phyloP scores from a whole-genome alignment of 208 protist species.

The Leishmania aethiopica region DNA sequence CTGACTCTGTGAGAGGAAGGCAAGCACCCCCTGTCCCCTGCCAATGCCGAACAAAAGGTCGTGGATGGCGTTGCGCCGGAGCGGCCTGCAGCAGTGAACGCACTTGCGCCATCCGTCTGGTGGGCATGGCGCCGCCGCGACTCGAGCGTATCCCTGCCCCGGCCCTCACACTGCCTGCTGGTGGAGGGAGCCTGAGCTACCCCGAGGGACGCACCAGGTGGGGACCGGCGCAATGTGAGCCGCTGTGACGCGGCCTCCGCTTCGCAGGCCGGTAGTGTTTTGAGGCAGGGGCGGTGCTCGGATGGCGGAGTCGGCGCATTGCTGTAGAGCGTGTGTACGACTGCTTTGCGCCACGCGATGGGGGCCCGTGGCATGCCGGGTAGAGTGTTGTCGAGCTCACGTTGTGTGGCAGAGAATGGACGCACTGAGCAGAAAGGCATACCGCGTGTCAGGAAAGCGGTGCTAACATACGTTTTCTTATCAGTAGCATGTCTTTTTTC shows the following conservation, averaged over 20 bases:
- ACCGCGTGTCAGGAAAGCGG: background rate
- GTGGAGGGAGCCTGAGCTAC: background rate
- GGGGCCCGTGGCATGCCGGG: background rate
- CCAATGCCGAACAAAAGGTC: background rate
- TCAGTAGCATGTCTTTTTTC: conserved; percentile 27
- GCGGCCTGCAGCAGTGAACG: background rate
- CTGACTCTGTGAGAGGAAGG: background rate
- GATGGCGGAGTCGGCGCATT: background rate
- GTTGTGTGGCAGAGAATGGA: background rate
- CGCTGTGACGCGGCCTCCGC: background rate
- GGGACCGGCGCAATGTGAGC: no score
- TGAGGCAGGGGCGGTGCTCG: background rate
- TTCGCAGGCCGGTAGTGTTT: no score
- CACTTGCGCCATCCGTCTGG: background rate
- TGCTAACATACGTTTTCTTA: conserved; percentile 6
- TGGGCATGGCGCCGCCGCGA: background rate
- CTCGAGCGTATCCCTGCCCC: background rate
- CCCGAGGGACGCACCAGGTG: background rate
- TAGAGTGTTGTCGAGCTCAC: background rate
- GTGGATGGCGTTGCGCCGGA: background rate
- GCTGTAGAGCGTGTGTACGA: background rate
- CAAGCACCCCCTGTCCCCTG: background rate
- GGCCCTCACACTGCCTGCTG: background rate
- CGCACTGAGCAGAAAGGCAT: background rate
- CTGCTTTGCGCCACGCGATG: background rate